Evolutionary conservation across 2,329 filamentous ascomycete species (phyloP), one percentile per base, ranked within the genome.

Genomic region (Aureobasidium mangrovei): DNA sequence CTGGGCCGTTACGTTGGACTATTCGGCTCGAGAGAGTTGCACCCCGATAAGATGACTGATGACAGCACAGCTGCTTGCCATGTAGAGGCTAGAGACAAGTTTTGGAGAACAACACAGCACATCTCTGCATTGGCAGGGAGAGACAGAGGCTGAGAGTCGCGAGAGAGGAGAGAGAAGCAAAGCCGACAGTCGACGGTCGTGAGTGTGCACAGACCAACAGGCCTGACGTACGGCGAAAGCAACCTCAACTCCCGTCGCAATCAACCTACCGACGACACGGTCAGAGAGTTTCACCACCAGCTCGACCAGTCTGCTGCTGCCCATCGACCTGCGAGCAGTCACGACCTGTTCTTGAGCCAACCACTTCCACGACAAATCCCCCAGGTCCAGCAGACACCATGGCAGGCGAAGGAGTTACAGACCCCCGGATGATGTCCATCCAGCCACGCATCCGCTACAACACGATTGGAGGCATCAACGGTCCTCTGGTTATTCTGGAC

Each of bases 391-490:
- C 42, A 35, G 49, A 24, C 39, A 44, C 18, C 10, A 54, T 40
- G 48, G 68, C 68, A 66, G 67, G 66, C 31, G 62, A 62, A 48
- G 65, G 64, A 57, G 59, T 58, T 46, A 55, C 59, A 40, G 61
- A 77, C 60, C 74, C 74, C 59, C 70, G 74, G 60, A 76, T 76
- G 73, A 76, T 77, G 71, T 67, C 69, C 64, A 73, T 88, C 69
- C 80, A 83, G 69, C 84, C 84, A 63, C 77, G 84, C 69, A 80
- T 97, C 74, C 84, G 86, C 67, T 98, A 98, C 83, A 98, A 98
- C 78, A 98, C 93, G 65, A 90, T 98, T 69, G 88, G 90, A 68
- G 91, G 91, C 77, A 85, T 98, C 74, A 98, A 98, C 76, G 93
- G 93, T 57, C 93, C 93, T 66, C 82, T 98, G 73, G 93, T 98